These are phyloP conservation scores for Fonsecaea erecta DNA, from an alignment of 2,329 filamentous ascomycete species.

Conservation along the genomic window DNA sequence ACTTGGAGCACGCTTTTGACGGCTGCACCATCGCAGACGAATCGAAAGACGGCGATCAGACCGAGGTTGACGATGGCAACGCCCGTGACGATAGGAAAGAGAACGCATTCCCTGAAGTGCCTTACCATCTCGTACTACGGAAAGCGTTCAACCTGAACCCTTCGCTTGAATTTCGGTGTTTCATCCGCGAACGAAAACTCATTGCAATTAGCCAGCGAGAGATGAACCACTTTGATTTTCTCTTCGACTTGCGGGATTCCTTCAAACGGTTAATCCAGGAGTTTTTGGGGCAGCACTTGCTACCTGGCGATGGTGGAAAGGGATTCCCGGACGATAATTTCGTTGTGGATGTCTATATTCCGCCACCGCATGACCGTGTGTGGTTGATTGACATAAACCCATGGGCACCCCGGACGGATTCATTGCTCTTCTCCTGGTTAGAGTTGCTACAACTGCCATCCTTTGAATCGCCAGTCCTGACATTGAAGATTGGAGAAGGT, in stretches of 20 bases:
- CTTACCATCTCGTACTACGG: conserved; percentile 81
- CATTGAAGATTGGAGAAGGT: not conserved
- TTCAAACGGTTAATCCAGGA: conserved; percentile 71
- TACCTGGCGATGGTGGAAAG: conserved; percentile 47
- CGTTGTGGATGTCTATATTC: conserved; percentile 90
- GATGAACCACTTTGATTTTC: conserved; percentile 85
- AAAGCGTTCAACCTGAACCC: conserved; percentile 89
- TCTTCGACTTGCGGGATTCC: conserved; percentile 68
- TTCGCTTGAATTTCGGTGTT: conserved; percentile 91
- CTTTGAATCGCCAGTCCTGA: not conserved
- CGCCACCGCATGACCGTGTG: conserved; percentile 72
- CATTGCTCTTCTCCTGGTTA: conserved; percentile 84
- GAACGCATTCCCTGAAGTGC: conserved; percentile 51
- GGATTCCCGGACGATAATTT: conserved; percentile 79
- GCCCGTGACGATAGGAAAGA: not conserved
- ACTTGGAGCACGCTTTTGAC: conserved; percentile 90
- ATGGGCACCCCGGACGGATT: conserved; percentile 88
- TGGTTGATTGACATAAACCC: conserved; percentile 94
- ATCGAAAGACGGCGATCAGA: conserved; percentile 30
- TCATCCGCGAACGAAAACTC: conserved; percentile 80
- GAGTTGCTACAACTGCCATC: conserved; percentile 75
- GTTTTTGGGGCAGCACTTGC: conserved; percentile 70
- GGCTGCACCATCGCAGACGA: conserved; percentile 58
- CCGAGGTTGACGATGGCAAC: not conserved
- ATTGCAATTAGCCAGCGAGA: conserved; percentile 88